These are phyloP conservation scores for Backusella liffmaniae DNA, from an alignment of 192 early-diverging fungal species.

Conservation along the genomic window DNA sequence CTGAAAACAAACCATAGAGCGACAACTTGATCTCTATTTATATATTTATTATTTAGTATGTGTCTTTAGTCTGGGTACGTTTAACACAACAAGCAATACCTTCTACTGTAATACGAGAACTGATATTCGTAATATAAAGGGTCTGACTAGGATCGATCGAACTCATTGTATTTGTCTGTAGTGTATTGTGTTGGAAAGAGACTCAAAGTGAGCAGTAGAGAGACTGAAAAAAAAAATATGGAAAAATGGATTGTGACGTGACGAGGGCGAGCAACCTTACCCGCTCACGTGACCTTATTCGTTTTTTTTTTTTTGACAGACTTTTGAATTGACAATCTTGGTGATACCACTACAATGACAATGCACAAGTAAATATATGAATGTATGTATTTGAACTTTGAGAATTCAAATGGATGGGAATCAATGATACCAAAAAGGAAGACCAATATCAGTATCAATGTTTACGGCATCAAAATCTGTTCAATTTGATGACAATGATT, in stretches of 20 bases:
- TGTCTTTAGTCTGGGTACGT: not conserved
- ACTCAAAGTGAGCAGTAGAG: not conserved
- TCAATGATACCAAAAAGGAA: too few relatives aligned
- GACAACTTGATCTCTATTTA: constrained; percentile 61
- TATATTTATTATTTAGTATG: not conserved
- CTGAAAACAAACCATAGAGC: constrained; percentile 83
- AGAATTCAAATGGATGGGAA: too few relatives aligned
- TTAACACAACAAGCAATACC: constrained; percentile 43
- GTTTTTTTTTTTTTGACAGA: not conserved
- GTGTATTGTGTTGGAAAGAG: not conserved
- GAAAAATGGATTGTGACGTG: not conserved
- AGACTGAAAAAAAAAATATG: not conserved
- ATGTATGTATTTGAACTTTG: too few relatives aligned
- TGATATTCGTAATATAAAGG: constrained; percentile 79
- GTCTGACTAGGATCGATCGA: constrained; percentile 69
- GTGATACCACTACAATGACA: too few relatives aligned
- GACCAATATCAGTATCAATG: too few relatives aligned
- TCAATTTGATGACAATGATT: too few relatives aligned
- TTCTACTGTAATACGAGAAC: constrained; percentile 69
- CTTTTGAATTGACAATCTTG: too few relatives aligned
- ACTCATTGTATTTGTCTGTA: not conserved
- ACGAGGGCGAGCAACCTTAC: not conserved
- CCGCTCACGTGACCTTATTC: not conserved
- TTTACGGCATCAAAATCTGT: too few relatives aligned
- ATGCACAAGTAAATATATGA: too few relatives aligned